These are phyloP conservation scores for Bipolaris cookei DNA, from an alignment of 2,329 filamentous ascomycete species.

Conservation along the genomic window DNA sequence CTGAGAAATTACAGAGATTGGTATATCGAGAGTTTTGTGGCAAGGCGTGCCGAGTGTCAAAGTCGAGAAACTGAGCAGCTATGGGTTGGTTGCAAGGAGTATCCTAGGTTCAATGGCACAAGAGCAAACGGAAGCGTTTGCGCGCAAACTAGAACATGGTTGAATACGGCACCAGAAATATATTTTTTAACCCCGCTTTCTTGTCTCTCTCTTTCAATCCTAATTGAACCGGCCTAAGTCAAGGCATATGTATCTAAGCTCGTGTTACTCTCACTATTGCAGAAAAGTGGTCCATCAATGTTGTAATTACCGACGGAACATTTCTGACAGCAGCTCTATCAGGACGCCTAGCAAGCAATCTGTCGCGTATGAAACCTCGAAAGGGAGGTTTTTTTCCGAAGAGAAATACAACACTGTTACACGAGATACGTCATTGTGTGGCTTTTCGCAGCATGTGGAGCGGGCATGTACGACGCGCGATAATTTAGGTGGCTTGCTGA, in stretches of 20 bases:
- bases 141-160: neutral
- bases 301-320: too few relatives aligned
- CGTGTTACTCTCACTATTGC: too few relatives aligned
- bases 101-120: neutral
- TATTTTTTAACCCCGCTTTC: neutral
- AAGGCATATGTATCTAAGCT: too few relatives aligned
- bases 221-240: too few relatives aligned
- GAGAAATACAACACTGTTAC: conserved; percentile 1
- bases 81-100: neutral
- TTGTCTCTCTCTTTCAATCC: too few relatives aligned
- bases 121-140: neutral
- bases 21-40: neutral
- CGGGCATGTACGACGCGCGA: neutral
- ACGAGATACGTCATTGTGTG: conserved; percentile 3
- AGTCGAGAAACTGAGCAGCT: neutral
- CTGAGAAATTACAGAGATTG: neutral
- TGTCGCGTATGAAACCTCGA: neutral
- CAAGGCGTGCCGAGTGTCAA: neutral
- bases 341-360: neutral
- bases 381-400: neutral
- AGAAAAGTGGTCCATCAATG: too few relatives aligned
- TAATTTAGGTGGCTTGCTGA: neutral
- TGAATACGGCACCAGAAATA: neutral
- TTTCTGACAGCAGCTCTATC: too few relatives aligned
- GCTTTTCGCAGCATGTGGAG: neutral